Conservation (phyloP, 2,329 filamentous ascomycete species). For the Balansia obtecta region DNA sequence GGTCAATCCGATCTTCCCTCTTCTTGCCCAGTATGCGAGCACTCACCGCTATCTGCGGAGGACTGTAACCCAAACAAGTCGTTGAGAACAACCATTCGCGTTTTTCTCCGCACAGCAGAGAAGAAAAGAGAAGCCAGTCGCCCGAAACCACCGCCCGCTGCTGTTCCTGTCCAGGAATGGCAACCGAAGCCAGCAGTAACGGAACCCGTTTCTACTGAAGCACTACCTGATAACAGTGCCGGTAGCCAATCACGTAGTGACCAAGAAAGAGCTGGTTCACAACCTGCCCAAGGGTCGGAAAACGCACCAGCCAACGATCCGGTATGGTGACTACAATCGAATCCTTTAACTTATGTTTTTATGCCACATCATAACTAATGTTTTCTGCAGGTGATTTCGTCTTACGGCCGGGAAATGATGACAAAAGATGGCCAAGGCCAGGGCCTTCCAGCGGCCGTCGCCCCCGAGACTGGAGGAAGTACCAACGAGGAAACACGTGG, state of each 20-base stretch:
- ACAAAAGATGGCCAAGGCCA: neutral
- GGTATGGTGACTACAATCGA: neutral
- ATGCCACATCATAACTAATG: neutral
- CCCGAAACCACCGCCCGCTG: constrained; percentile 33
- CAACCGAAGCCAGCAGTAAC: constrained; percentile 14
- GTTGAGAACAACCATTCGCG: constrained; percentile 81
- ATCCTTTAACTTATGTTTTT: neutral
- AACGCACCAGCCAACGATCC: neutral
- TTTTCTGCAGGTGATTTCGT: neutral
- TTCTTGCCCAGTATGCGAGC: constrained; percentile 85
- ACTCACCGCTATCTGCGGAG: constrained; percentile 73
- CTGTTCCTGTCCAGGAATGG: constrained; percentile 29
- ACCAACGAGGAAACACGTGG: neutral
- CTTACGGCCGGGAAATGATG: neutral
- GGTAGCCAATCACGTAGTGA: neutral
- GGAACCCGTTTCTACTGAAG: neutral
- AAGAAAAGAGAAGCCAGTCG: constrained; percentile 68
- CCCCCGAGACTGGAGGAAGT: constrained; percentile 1
- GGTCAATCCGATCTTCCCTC: constrained; percentile 65
- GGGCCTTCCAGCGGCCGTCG: neutral
- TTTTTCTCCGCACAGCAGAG: constrained; percentile 81
- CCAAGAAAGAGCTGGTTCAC: neutral
- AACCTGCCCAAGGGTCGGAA: neutral
- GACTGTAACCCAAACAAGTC: constrained; percentile 84
- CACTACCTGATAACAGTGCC: neutral